Base-by-base conservation (phyloP, 1,139 yeast genomes). In the Diutina ranongensis region DNA sequence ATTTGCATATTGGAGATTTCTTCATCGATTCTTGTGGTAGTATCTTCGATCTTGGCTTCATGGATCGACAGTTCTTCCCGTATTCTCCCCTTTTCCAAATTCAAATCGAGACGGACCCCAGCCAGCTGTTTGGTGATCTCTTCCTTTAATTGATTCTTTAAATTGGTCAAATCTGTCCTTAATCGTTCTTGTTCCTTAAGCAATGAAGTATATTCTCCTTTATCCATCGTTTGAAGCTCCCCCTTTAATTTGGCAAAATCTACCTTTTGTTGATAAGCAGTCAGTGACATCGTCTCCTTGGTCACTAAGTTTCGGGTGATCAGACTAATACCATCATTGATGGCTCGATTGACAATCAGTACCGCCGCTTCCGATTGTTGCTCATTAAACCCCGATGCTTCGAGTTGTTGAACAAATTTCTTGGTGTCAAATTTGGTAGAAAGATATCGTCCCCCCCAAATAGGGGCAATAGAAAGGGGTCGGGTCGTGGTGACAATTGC, bases 231-330 rank as follows among this genome's bases (percentile, higher is more conserved):
- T 57, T 85, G 89, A 46, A 89, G 71, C 61, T 89, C 97, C 34
- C 95, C 95, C 59, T 88, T 83, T 50, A 89, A 73, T 59, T 89
- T 89, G 42, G 96, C 94, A 71, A 92, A 92, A 61, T 89, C 97
- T 31, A 92, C 97, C 57, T 92, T 86, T 57, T 92, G 98, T 58
- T 89, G 96, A 61, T 92, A 92, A 7, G 96, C 83, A 54, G 89
- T 76, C 50, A 92, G 80, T 18, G 87, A 78, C 45, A 89, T 71
- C 40, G 81, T 79, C 55, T 88, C 96, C 54, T 86, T 82, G 35
- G 88, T 78, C 16, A 89, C 94, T 47, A 89, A 67, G 56, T 83
- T 84, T 45, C 79, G 72, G 19, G 92, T 80, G 27, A 88, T 79
- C 46, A 84, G 78, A 40, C 74, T 73, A 19, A 88, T 80, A 8